Conservation (phyloP, 306 rosid genomes). For the Trifolium pratense region DNA sequence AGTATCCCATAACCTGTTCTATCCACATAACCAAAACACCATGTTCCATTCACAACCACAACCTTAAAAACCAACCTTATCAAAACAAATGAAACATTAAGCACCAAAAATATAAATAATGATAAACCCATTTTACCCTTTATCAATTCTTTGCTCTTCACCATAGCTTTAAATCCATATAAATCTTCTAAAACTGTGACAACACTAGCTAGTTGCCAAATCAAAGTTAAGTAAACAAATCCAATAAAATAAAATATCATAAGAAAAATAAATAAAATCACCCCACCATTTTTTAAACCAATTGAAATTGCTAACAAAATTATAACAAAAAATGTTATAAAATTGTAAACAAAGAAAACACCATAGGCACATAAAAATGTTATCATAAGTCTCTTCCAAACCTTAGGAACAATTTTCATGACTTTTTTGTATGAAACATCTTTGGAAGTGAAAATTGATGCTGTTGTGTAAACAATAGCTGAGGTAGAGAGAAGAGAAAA, state of each 20-base stretch:
- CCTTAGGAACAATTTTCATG: slow-evolving; percentile 61
- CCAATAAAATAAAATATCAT: slow-evolving; percentile 45
- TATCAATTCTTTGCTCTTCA: slow-evolving; percentile 56
- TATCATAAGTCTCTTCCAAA: slow-evolving; percentile 67
- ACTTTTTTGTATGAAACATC: slow-evolving; percentile 53
- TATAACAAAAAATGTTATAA: background rate
- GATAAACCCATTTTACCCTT: slow-evolving; percentile 64
- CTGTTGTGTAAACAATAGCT: slow-evolving; percentile 67
- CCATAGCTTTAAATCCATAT: slow-evolving; percentile 62
- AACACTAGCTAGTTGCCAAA: slow-evolving; percentile 75
- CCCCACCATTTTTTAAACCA: background rate
- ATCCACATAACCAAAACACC: slow-evolving; percentile 18
- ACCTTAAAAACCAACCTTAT: slow-evolving; percentile 40
- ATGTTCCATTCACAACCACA: slow-evolving; percentile 49
- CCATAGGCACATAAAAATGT: slow-evolving; percentile 55
- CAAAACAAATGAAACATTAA: background rate
- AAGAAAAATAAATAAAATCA: background rate
- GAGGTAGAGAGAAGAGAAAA: slow-evolving; percentile 66
- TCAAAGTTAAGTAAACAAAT: slow-evolving; percentile 51
- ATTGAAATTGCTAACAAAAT: background rate
- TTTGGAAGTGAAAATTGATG: slow-evolving; percentile 50
- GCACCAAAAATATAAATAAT: slow-evolving; percentile 2
- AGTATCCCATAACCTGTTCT: slow-evolving; percentile 50
- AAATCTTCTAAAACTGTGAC: slow-evolving; percentile 70
- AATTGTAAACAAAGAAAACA: slow-evolving; percentile 44